Evolutionary conservation across 2,329 filamentous ascomycete species (phyloP), one percentile per base, ranked within the genome.

Genomic region (Sporothrix humicola): DNA sequence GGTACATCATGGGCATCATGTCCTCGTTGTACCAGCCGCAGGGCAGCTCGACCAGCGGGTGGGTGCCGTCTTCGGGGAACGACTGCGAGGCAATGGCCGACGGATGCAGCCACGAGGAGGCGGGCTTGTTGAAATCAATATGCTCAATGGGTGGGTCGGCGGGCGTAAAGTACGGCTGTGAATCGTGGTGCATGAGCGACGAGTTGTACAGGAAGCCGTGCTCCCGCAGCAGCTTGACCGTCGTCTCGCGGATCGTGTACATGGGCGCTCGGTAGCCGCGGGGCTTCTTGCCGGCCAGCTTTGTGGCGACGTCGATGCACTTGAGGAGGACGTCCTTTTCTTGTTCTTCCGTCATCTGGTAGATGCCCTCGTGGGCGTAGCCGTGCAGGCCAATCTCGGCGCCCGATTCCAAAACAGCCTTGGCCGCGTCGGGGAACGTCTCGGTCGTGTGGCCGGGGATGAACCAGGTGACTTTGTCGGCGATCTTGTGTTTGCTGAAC

Each of bases 271-370:
- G 82, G 77, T 86, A 87, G 0, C 92, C 92, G 1, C 91, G 84
- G 0, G 92, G 92, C 0, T 89, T 90, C 81, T 93, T 93, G 48
- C 73, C 73, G 44, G 42, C 23, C 48, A 75, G 46, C 4, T 52
- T 42, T 7, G 69, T 52, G 3, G 46, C 54, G 9, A 75, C 56
- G 9, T 63, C 69, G 37, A 86, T 86, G 71, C 83, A 81, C 81
- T 93, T 92, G 77, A 92, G 89, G 3, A 95, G 85, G 15, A 95
- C 90, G 72, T 92, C 91, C 13, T 86, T 87, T 80, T 95, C 92
- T 81, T 95, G 92, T 78, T 93, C 91, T 1, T 92, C 80, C 0
- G 86, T 91, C 5, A 92, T 83, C 1, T 90, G 89, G 74, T 88
- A 78, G 2, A 79, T 80, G 63, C 82, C 78, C 8, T 80, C 75